Evolutionary conservation across 176 grass and related monocot species (phyloP), one percentile per base, ranked within the genome.

Genomic region (Rhynchospora breviuscula): DNA sequence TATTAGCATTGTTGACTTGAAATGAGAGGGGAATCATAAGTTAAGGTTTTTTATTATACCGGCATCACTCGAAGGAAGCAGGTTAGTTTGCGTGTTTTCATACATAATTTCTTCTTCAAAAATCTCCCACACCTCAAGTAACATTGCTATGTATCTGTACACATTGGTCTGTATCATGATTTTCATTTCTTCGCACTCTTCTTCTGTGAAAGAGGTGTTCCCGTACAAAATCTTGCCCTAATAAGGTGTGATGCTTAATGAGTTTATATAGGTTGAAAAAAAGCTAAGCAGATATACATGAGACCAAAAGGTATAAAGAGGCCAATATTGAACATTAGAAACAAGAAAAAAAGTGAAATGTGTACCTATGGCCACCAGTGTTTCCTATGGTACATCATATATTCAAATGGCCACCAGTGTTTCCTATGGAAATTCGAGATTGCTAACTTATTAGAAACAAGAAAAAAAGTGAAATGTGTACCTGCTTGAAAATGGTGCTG

Each of bases 401-500:
- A 29, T 0, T 29, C 26, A 29, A 29, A 29, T 29, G 26, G 26
- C 26, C 26, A 29, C 26, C 26, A 29, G 26, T 29, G 26, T 29
- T 29, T 29, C 26, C 26, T 45, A 59, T 46, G 66, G 29, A 84
- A 75, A 80, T 29, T 87, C n/a, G 53, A 54, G 88, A 64, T 46
- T 53, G 1, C 45, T 83, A 14, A 63, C 63, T 44, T 54, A 29
- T 29, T n/a, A 8, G 61, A 8, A 54, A 44, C 14, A 0, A 51
- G 76, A 18, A 75, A 63, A 3, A 61, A 53, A 31, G 54, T 82
- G 72, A 81, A 31, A 67, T 59, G 5, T 43, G 9, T 84, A 99
- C 97, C 97, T 99, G 97, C 79, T 99, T 99, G 84, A 99, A 85
- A 85, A 99, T 93, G 77, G 97, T 99, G 85, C 91, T 93, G 64